These are phyloP conservation scores for Rhodotorula toruloides DNA, from an alignment of 768 basidiomycete genomes.

Conservation along the genomic window DNA sequence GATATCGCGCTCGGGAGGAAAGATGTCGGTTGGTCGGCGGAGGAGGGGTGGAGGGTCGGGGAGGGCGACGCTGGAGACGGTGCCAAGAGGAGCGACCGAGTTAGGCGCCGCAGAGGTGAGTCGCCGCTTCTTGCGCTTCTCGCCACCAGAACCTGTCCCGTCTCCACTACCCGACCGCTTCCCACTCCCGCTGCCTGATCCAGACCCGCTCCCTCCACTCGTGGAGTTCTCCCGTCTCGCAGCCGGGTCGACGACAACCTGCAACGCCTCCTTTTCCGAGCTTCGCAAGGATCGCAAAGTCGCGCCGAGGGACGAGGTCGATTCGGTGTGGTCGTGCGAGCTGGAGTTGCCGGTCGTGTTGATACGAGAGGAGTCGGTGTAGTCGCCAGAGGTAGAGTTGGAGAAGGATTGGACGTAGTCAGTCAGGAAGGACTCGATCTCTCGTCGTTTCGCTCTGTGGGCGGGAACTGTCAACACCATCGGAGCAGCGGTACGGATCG, in stretches of 20 bases:
- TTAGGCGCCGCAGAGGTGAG: not conserved
- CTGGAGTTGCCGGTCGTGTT: not conserved
- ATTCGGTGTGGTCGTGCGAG: constrained; percentile 2
- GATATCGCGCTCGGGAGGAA: constrained; percentile 27
- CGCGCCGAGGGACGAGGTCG: constrained; percentile 21
- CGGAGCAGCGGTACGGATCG: too few relatives aligned
- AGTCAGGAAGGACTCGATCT: constrained; percentile 30
- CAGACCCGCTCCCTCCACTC: constrained; percentile 5
- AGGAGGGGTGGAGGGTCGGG: constrained; percentile 28
- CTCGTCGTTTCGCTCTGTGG: constrained; percentile 12
- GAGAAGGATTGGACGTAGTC: constrained; percentile 27
- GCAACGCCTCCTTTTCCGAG: constrained; percentile 18
- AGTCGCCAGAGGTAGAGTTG: not conserved
- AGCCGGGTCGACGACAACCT: not conserved
- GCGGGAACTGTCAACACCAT: not conserved
- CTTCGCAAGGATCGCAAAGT: constrained; percentile 19
- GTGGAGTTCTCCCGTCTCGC: not conserved
- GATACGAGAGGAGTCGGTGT: not conserved
- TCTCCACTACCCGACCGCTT: too few relatives aligned
- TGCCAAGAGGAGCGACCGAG: constrained; percentile 2
- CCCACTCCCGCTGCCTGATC: constrained; percentile 8
- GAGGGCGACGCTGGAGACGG: not conserved
- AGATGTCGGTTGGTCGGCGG: constrained; percentile 15
- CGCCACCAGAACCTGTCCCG: too few relatives aligned
- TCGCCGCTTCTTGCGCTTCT: too few relatives aligned